Percentiles rank a stretch among this genome's conserved stretches.
Conservation (phyloP, 208 protist species). For the Herpetomonas muscarum region DNA sequence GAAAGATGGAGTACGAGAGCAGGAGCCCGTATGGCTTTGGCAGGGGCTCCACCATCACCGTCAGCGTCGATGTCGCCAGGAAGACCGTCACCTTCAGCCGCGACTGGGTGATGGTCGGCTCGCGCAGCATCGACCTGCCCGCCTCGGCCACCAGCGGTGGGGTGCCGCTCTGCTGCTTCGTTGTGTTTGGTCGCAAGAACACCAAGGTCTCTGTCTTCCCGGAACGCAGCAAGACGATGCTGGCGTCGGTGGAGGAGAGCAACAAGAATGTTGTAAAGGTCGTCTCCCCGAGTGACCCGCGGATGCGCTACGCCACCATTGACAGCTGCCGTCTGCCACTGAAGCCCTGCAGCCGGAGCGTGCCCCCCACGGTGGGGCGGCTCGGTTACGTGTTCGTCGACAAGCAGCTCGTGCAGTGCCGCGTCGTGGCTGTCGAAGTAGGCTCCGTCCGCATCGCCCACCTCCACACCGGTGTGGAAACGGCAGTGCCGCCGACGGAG, state of each 20-base stretch:
- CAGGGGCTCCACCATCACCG: slow-evolving; percentile 63
- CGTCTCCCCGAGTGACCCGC: slow-evolving; percentile 12
- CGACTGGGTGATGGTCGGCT: slow-evolving; percentile 78
- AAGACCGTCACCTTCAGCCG: slow-evolving; percentile 48
- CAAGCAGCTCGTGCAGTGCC: slow-evolving; percentile 58
- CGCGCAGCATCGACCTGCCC: slow-evolving; percentile 25
- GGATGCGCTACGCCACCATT: slow-evolving; percentile 40
- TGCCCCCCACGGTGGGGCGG: slow-evolving; percentile 7
- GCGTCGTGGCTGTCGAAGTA: slow-evolving; percentile 30
- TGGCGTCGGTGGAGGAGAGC: slow-evolving; percentile 41
- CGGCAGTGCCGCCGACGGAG: slow-evolving; percentile 28
- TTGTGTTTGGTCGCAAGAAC: slow-evolving; percentile 66
- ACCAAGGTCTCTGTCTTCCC: slow-evolving; percentile 58
- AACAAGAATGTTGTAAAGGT: slow-evolving; percentile 46
- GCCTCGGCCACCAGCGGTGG: not conserved
- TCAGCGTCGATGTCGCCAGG: slow-evolving; percentile 51
- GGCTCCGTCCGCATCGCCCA: slow-evolving; percentile 33
- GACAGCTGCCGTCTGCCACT: slow-evolving; percentile 83
- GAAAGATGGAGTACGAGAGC: slow-evolving; percentile 44
- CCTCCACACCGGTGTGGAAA: slow-evolving; percentile 24
- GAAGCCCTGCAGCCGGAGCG: slow-evolving; percentile 17
- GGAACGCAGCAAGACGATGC: slow-evolving; percentile 33
- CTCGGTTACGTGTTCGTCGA: slow-evolving; percentile 72
- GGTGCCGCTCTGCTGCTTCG: slow-evolving; percentile 56
- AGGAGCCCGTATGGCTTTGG: slow-evolving; percentile 67